These are phyloP conservation scores for Alternaria hordeiaustralica DNA, from an alignment of 2,329 filamentous ascomycete genomes.

Conservation along the genomic window DNA sequence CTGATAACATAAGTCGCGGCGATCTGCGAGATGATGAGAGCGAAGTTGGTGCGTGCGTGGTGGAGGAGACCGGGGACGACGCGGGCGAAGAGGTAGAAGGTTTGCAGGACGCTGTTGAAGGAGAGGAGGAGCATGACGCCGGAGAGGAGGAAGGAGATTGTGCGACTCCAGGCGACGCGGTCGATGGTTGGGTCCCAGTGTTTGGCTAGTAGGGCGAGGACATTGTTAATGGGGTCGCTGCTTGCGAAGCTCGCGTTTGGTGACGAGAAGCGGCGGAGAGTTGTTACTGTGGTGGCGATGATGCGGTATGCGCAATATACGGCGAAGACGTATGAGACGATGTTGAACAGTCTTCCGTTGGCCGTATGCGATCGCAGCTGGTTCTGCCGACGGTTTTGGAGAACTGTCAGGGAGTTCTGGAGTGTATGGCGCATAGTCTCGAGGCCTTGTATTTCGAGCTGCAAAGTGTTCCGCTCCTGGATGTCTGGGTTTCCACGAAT, in stretches of 20 bases:
- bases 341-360: conserved; percentile 68
- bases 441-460: conserved; percentile 79
- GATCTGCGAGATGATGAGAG: conserved; percentile 80
- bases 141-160: conserved; percentile 82
- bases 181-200: conserved; percentile 86
- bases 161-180: conserved; percentile 81
- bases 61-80: conserved; percentile 75
- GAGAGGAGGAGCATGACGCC: conserved; percentile 83
- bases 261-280: conserved; percentile 65
- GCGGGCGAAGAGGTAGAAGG: conserved; percentile 79
- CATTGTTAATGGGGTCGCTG: conserved; percentile 82
- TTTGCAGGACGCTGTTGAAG: conserved; percentile 84
- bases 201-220: conserved; percentile 78
- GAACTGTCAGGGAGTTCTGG: conserved; percentile 66
- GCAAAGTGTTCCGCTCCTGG: conserved; percentile 61
- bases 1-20: conserved; percentile 86
- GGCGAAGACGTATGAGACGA: conserved; percentile 73
- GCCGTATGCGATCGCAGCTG: conserved; percentile 72
- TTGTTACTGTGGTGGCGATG: conserved; percentile 71
- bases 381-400: conserved; percentile 68
- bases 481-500: conserved; percentile 68
- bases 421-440: conserved; percentile 80
- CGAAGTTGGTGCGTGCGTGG: conserved; percentile 77
- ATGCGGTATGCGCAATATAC: conserved; percentile 87
- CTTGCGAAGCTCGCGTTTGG: conserved; percentile 64